phyloP scores from a whole-genome alignment of 164 flowering plant genomes.

The Berberis thunbergii region DNA sequence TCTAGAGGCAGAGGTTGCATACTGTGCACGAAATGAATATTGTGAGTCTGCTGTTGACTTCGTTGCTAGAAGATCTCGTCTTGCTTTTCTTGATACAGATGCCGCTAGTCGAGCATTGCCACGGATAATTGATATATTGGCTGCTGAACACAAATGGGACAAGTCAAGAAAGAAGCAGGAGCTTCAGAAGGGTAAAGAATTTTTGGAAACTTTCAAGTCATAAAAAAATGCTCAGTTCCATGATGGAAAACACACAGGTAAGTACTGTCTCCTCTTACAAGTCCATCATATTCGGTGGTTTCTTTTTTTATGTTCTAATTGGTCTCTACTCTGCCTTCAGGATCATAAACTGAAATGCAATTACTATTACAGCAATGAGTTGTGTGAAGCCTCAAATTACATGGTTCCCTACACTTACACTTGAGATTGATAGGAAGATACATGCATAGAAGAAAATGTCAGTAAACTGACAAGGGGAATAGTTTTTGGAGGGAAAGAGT shows the following conservation, averaged over 20 bases:
- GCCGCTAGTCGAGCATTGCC: conserved; percentile 85
- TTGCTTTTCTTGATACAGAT: conserved; percentile 95
- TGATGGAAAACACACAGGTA: conserved; percentile 73
- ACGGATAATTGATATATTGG: conserved; percentile 65
- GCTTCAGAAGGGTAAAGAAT: conserved; percentile 45
- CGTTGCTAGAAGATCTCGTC: conserved; percentile 81
- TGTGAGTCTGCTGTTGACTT: conserved; percentile 96
- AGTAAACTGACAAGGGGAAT: too few species aligned
- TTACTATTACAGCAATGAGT: too few species aligned
- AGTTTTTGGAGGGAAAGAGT: too few species aligned
- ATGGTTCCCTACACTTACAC: too few species aligned
- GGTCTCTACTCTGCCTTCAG: too few species aligned
- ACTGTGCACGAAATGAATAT: conserved; percentile 89
- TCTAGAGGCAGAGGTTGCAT: conserved; percentile 96
- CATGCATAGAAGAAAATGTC: too few species aligned
- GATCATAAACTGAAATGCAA: too few species aligned
- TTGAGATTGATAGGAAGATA: too few species aligned
- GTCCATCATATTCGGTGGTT: too few species aligned
- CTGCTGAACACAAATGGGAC: conserved; percentile 85
- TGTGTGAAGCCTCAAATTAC: too few species aligned
- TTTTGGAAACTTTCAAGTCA: conserved; percentile 83
- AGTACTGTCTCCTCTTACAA: background rate
- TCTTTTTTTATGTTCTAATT: too few species aligned
- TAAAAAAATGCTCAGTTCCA: conserved; percentile 84
- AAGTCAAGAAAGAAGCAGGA: conserved; percentile 58